Percentiles rank a stretch among this genome's conserved stretches.
Conservation (phyloP, 2,329 filamentous ascomycete genomes). For the Teratosphaeriaceae sp. region DNA sequence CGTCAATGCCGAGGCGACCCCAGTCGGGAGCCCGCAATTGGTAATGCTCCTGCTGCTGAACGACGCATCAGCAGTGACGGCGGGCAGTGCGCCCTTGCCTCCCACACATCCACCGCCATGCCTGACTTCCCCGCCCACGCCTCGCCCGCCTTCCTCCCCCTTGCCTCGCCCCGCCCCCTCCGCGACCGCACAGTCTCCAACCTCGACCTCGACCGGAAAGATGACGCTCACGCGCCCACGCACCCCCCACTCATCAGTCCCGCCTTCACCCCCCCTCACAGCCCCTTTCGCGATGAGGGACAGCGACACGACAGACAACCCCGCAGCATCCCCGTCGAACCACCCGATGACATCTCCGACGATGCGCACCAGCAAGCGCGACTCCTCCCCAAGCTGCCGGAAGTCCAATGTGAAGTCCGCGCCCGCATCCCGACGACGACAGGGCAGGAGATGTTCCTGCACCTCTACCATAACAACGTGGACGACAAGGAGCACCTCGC, state of each 20-base stretch:
- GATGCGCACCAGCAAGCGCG: constrained; percentile 53
- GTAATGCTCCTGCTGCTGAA: too few species aligned
- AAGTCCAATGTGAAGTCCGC: constrained; percentile 89
- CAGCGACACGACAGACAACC: constrained; percentile 31
- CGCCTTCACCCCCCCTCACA: constrained; percentile 35
- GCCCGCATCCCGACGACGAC: constrained; percentile 89
- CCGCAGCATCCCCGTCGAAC: constrained; percentile 37
- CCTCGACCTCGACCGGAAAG: constrained; percentile 29
- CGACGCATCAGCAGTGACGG: too few species aligned
- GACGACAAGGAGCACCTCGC: constrained; percentile 96
- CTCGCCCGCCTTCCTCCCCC: constrained; percentile 33
- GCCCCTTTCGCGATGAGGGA: constrained; percentile 20
- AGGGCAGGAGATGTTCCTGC: constrained; percentile 93
- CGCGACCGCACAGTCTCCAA: constrained; percentile 31
- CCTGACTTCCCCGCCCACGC: constrained; percentile 48
- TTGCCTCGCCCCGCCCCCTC: constrained; percentile 46
- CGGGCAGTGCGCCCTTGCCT: too few species aligned
- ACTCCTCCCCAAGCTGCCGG: constrained; percentile 67
- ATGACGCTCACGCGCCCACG: constrained; percentile 17
- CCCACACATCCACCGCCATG: constrained; percentile 40
- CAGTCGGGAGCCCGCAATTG: too few species aligned
- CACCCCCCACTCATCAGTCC: constrained; percentile 42
- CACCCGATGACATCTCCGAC: constrained; percentile 24
- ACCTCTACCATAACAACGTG: constrained; percentile 86
- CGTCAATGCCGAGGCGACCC: too few species aligned